These are phyloP conservation scores for Arthrobotrys entomopaga DNA, from an alignment of 2,329 filamentous ascomycete genomes.

Conservation along the genomic window DNA sequence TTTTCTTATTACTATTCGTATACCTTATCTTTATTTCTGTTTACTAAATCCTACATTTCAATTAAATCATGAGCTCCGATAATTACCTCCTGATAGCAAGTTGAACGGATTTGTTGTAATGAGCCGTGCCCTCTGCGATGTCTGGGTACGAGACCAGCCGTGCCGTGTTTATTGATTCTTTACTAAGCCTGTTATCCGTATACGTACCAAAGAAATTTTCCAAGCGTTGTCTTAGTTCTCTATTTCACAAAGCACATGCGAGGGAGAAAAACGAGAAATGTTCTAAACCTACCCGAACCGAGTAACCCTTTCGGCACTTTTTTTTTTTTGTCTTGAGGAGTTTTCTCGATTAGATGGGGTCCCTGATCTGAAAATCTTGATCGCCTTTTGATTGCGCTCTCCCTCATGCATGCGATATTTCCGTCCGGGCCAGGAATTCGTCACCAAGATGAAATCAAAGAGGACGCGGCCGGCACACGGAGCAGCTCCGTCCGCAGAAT, in stretches of 20 bases:
- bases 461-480: slow-evolving; percentile 2
- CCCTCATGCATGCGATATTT: too few relatives aligned
- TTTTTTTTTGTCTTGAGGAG: slow-evolving; percentile 39
- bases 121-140: slow-evolving; percentile 12
- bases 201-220: neutral
- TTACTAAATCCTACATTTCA: too few relatives aligned
- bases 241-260: slow-evolving; percentile 19
- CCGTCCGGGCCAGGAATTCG: too few relatives aligned
- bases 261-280: slow-evolving; percentile 6
- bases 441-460: neutral
- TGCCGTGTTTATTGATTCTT: neutral
- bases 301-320: neutral
- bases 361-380: slow-evolving; percentile 1
- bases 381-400: too few relatives aligned
- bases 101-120: too few relatives aligned
- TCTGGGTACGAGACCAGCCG: too few relatives aligned
- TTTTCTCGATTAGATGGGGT: slow-evolving; percentile 3
- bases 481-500: neutral
- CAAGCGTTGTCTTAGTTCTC: slow-evolving; percentile 17
- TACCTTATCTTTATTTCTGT: neutral
- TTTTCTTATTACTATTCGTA: slow-evolving; percentile 2
- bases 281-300: slow-evolving; percentile 32
- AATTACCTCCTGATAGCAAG: too few relatives aligned
- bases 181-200: slow-evolving; percentile 10
- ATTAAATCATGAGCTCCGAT: too few relatives aligned